Evolutionary conservation across 2,329 filamentous ascomycete species (phyloP).

Genomic region (Cladosporium sp.): DNA sequence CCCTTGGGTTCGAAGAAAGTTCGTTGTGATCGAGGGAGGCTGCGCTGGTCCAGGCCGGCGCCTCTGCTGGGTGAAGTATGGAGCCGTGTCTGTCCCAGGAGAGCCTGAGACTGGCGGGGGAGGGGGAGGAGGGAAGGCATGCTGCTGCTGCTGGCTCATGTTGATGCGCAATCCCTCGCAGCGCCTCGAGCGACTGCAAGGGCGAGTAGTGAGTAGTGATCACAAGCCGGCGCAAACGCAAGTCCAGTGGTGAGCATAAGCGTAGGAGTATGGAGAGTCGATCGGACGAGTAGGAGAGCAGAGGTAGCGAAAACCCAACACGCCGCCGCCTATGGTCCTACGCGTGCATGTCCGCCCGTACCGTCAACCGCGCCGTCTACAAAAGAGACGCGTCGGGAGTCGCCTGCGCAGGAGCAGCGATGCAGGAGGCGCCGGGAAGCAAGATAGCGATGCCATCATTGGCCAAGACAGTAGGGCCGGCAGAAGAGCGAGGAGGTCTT

Average conservation of each 20-base stretch:
- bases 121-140: slow-evolving; percentile 27
- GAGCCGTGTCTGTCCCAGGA: slow-evolving; percentile 15
- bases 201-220: background rate
- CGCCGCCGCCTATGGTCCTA: slow-evolving; percentile 6
- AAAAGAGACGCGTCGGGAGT: slow-evolving; percentile 5
- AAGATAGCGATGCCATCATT: slow-evolving; percentile 4
- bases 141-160: slow-evolving; percentile 31
- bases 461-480: slow-evolving; percentile 5
- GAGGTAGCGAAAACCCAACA: slow-evolving; percentile 4
- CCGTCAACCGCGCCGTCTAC: background rate
- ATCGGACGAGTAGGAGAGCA: slow-evolving; percentile 21
- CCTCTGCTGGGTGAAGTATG: slow-evolving; percentile 18
- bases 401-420: background rate
- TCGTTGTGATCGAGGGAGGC: slow-evolving; percentile 39
- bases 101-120: slow-evolving; percentile 17
- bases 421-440: background rate
- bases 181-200: slow-evolving; percentile 3
- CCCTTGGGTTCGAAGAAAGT: slow-evolving; percentile 33
- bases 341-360: slow-evolving; percentile 1
- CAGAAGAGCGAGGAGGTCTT: background rate
- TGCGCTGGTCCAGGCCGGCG: slow-evolving; percentile 32
- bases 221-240: slow-evolving; percentile 15
- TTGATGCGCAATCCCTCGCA: slow-evolving; percentile 2
- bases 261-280: slow-evolving; percentile 16
- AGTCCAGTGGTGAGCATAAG: slow-evolving; percentile 17